Percentiles rank a stretch among this genome's conserved stretches.
Conservation (phyloP, 2,329 filamentous ascomycete genomes). For the Ceratocystis alfenasii region DNA sequence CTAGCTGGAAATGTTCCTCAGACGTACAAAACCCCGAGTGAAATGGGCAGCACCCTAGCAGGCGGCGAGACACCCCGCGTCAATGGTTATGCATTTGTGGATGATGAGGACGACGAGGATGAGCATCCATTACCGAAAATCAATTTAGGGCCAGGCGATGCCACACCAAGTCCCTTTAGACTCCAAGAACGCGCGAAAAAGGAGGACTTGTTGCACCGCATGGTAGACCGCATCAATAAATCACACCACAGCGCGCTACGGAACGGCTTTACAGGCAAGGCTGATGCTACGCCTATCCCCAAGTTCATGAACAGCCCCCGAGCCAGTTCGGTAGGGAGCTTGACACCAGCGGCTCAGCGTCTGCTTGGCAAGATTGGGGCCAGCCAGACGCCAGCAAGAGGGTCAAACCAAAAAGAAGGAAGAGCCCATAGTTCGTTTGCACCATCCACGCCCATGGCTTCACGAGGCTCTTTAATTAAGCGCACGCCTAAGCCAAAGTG, state of each 20-base stretch:
- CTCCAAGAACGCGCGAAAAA: conserved; percentile 62
- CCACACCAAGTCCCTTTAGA: conserved; percentile 67
- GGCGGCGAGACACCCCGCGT: conserved; percentile 68
- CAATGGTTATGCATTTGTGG: conserved; percentile 89
- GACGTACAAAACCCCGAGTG: conserved; percentile 48
- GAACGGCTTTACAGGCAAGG: conserved; percentile 48
- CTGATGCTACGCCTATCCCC: conserved; percentile 50
- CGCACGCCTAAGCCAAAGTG: neutral
- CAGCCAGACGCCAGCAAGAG: conserved; percentile 4
- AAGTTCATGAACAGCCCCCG: conserved; percentile 56
- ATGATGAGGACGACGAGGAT: conserved; percentile 53
- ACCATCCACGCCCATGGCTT: conserved; percentile 16
- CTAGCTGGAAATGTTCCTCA: conserved; percentile 60
- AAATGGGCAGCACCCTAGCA: conserved; percentile 29
- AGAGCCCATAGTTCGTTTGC: conserved; percentile 10
- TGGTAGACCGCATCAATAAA: conserved; percentile 71
- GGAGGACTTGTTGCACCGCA: conserved; percentile 70
- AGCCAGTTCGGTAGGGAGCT: conserved; percentile 34
- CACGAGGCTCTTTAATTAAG: conserved; percentile 13
- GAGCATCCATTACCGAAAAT: conserved; percentile 32
- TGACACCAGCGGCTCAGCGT: conserved; percentile 65
- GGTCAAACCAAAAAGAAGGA: neutral
- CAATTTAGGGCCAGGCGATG: conserved; percentile 46
- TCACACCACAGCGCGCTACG: conserved; percentile 54
- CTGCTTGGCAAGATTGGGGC: conserved; percentile 45